Conservation (phyloP, 2,329 filamentous ascomycete species). For the Venturia effusa region DNA sequence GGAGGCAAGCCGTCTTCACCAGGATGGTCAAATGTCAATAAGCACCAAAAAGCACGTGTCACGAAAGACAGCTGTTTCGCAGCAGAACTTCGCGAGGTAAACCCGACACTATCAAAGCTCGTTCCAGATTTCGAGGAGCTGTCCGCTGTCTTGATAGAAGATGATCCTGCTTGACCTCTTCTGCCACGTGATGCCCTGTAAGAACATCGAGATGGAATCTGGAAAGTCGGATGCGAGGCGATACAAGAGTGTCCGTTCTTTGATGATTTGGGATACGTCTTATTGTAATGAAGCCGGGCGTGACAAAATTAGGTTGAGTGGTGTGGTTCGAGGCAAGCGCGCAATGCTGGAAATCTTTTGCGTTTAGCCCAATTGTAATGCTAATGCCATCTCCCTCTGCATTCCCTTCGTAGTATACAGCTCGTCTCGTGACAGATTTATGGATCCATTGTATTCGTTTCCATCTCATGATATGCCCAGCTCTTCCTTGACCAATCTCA, state of each 20-base stretch:
- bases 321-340: neutral
- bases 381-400: neutral
- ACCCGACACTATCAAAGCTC: no score
- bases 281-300: neutral
- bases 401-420: neutral
- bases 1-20: no score
- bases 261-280: neutral
- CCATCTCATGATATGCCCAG: conserved; percentile 25
- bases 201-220: no score
- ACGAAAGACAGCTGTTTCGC: no score
- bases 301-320: neutral
- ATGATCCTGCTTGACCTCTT: no score
- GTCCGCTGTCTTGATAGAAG: no score
- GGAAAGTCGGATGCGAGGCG: neutral
- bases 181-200: no score
- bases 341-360: neutral
- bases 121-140: no score
- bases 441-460: neutral
- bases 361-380: neutral
- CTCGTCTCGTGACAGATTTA: neutral
- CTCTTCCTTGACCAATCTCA: conserved; percentile 49
- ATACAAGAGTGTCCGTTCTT: neutral
- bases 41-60: no score
- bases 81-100: no score
- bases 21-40: no score